Conservation (phyloP, 257 asterid genomes). For the Solanum ahanhuiri region DNA sequence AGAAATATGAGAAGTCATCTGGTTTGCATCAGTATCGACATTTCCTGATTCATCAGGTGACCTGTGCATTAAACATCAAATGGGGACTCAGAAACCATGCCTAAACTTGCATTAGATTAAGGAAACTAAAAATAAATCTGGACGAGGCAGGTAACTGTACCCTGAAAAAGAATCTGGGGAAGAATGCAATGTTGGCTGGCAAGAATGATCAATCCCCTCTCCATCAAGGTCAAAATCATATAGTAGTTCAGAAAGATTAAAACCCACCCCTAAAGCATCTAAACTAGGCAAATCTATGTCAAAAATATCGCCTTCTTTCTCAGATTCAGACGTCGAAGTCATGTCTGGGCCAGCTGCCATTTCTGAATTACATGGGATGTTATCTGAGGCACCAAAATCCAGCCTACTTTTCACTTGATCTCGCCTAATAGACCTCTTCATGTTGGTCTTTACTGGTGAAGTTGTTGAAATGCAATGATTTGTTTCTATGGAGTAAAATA, state of each 20-base stretch:
- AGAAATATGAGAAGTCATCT: slow-evolving; percentile 33
- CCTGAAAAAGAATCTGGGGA: slow-evolving; percentile 31
- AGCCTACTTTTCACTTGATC: slow-evolving; percentile 83
- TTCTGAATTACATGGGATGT: slow-evolving; percentile 31
- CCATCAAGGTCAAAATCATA: slow-evolving; percentile 29
- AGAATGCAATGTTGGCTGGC: slow-evolving; percentile 12
- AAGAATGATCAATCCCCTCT: slow-evolving; percentile 16
- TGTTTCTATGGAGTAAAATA: slow-evolving; percentile 65
- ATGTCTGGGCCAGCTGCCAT: slow-evolving; percentile 28
- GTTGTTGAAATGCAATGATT: slow-evolving; percentile 48
- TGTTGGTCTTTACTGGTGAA: slow-evolving; percentile 56
- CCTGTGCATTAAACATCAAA: slow-evolving; percentile 28
- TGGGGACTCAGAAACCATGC: neutral
- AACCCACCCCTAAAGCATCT: slow-evolving; percentile 48
- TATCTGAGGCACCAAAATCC: slow-evolving; percentile 59
- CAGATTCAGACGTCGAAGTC: slow-evolving; percentile 55
- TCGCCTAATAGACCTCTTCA: slow-evolving; percentile 36
- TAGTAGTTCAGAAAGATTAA: slow-evolving; percentile 27
- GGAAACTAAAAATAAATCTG: neutral
- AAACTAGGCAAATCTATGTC: slow-evolving; percentile 61
- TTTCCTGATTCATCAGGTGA: slow-evolving; percentile 33
- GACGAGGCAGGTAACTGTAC: slow-evolving; percentile 3
- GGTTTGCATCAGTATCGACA: slow-evolving; percentile 20
- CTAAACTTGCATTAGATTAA: neutral
- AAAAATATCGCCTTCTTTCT: slow-evolving; percentile 45